A percentile compares a stretch with the other conserved stretches of the same genome.
phyloP scores from a whole-genome alignment of 2,329 filamentous ascomycete species.

The Cladophialophora exuberans region DNA sequence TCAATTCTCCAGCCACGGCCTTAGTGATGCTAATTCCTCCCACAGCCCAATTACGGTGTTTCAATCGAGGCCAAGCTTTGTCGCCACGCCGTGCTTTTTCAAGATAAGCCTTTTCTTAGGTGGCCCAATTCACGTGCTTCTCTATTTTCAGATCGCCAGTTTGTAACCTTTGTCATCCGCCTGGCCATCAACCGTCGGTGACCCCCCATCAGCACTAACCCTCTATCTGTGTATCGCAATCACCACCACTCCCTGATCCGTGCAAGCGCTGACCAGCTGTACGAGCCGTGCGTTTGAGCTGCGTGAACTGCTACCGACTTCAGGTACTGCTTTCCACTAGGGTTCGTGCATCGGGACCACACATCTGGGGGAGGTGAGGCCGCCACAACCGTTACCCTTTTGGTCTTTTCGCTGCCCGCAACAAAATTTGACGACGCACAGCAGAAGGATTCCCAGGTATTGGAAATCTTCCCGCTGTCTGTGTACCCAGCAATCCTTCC shows the following conservation, averaged over 20 bases:
- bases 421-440: too few relatives aligned
- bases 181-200: background rate
- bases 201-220: slow-evolving; percentile 12
- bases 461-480: too few relatives aligned
- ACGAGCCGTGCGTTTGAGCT: background rate
- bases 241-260: slow-evolving; percentile 14
- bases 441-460: too few relatives aligned
- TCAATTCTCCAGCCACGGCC: too few relatives aligned
- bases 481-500: too few relatives aligned
- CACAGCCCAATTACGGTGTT: background rate
- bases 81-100: background rate
- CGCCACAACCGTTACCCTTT: background rate
- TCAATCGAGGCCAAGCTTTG: background rate
- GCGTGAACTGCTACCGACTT: background rate
- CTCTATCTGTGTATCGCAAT: slow-evolving; percentile 4
- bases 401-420: slow-evolving; percentile 4
- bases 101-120: slow-evolving; percentile 6
- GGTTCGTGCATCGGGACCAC: background rate
- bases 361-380: background rate
- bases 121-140: background rate
- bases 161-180: slow-evolving; percentile 9
- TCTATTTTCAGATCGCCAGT: slow-evolving; percentile 15
- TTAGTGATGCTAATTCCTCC: too few relatives aligned
- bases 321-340: background rate
- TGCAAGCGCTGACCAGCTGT: slow-evolving; percentile 14